These are phyloP conservation scores for Solanum pennellii DNA, from an alignment of 257 asterid genomes.

Conservation along the genomic window DNA sequence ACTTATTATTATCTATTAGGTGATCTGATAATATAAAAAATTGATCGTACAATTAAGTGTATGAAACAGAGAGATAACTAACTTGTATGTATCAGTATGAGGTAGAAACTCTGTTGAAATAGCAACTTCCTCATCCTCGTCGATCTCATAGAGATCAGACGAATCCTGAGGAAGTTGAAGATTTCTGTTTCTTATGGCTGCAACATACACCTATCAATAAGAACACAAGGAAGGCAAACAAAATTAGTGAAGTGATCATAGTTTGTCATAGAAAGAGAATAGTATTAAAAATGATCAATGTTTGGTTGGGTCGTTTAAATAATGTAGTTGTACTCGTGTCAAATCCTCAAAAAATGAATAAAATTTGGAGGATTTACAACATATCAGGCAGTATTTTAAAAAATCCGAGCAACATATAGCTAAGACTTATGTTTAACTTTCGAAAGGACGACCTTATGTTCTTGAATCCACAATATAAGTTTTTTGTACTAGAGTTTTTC, in stretches of 20 bases:
- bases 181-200: constrained; percentile 46
- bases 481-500: not conserved
- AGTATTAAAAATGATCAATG: too few relatives aligned
- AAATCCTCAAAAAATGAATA: not conserved
- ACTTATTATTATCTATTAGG: not conserved
- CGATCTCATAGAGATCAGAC: constrained; percentile 32
- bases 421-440: not conserved
- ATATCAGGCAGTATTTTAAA: not conserved
- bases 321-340: not conserved
- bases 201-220: constrained; percentile 42
- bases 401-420: not conserved
- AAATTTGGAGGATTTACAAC: not conserved
- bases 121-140: constrained; percentile 33
- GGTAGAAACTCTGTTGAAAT: constrained; percentile 30
- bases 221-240: not conserved
- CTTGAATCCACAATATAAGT: not conserved
- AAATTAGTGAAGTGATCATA: not conserved
- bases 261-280: not conserved
- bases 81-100: constrained; percentile 46
- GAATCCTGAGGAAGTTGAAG: constrained; percentile 42
- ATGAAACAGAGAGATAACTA: not conserved
- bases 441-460: not conserved
- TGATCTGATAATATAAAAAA: not conserved
- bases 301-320: not conserved
- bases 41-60: not conserved